Evolutionary conservation across 345 rosid species (phyloP).

Genomic region (Lenwebbia sp.): DNA sequence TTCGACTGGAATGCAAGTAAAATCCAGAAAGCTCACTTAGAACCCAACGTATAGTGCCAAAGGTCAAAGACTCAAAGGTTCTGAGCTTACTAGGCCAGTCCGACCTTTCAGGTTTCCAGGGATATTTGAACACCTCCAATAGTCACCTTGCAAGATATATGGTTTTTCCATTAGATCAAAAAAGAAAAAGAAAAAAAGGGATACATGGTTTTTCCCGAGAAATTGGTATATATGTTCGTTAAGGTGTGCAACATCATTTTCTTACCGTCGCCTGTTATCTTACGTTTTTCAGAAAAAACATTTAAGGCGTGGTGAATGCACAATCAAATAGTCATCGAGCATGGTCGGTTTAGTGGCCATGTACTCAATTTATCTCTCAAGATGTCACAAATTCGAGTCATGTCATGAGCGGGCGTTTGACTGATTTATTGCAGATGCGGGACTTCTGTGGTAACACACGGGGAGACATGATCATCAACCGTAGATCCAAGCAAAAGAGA

Average conservation of each 20-base stretch:
- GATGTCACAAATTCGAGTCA: background rate
- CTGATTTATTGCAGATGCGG: fast-evolving
- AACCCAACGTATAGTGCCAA: background rate
- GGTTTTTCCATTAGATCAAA: too few relatives aligned
- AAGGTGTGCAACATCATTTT: too few relatives aligned
- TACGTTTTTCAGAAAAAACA: too few relatives aligned
- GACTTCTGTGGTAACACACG: background rate
- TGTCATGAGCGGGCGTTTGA: background rate
- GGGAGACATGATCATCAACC: background rate
- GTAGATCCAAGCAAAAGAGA: background rate
- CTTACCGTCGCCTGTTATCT: too few relatives aligned
- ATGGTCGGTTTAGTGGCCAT: background rate
- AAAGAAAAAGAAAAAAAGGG: too few relatives aligned
- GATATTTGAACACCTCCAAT: too few relatives aligned
- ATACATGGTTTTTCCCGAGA: too few relatives aligned
- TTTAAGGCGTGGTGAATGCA: too few relatives aligned
- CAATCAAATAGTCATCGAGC: too few relatives aligned
- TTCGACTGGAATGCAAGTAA: background rate
- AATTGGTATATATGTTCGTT: too few relatives aligned
- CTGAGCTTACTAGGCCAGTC: background rate
- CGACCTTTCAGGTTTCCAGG: too few relatives aligned
- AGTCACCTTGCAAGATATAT: too few relatives aligned
- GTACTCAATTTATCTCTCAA: background rate
- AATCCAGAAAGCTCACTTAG: background rate
- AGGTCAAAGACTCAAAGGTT: background rate